Evolutionary conservation across 208 protist species (phyloP).

Genomic region (Trichomonas gallinae): DNA sequence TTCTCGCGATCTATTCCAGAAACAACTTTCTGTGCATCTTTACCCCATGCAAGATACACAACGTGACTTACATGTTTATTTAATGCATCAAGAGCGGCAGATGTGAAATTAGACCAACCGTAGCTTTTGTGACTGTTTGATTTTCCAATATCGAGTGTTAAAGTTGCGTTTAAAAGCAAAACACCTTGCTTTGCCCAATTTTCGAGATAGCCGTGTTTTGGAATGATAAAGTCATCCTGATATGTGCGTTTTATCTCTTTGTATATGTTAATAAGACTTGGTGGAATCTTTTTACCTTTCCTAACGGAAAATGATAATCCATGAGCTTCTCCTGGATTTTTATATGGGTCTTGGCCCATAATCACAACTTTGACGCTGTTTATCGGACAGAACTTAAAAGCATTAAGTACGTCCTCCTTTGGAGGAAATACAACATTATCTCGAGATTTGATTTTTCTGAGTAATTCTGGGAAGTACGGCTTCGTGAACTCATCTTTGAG

Average conservation of each 20-base stretch:
- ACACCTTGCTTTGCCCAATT: slow-evolving; percentile 84
- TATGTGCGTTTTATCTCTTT: slow-evolving; percentile 71
- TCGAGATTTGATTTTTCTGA: neutral
- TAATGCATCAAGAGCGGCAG: slow-evolving; percentile 65
- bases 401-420: neutral
- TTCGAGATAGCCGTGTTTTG: slow-evolving; percentile 71
- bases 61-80: slow-evolving; percentile 36
- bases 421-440: neutral
- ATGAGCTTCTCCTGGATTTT: slow-evolving; percentile 69
- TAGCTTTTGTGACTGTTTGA: slow-evolving; percentile 72
- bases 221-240: slow-evolving; percentile 52
- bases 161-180: slow-evolving; percentile 77
- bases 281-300: slow-evolving; percentile 54
- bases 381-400: slow-evolving; percentile 8
- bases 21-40: slow-evolving; percentile 68
- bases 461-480: neutral
- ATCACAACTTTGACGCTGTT: slow-evolving; percentile 70
- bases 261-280: slow-evolving; percentile 74
- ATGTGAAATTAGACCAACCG: slow-evolving; percentile 82
- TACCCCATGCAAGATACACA: slow-evolving; percentile 82
- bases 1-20: slow-evolving; percentile 57
- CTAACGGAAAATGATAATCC: slow-evolving; percentile 82
- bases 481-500: neutral
- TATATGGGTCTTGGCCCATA: slow-evolving; percentile 85
- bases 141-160: slow-evolving; percentile 71